Percentiles rank a stretch among this genome's conserved stretches.
These are phyloP conservation scores for Ophiostoma populinum DNA, from an alignment of 2,329 filamentous ascomycete genomes.

Conservation along the genomic window DNA sequence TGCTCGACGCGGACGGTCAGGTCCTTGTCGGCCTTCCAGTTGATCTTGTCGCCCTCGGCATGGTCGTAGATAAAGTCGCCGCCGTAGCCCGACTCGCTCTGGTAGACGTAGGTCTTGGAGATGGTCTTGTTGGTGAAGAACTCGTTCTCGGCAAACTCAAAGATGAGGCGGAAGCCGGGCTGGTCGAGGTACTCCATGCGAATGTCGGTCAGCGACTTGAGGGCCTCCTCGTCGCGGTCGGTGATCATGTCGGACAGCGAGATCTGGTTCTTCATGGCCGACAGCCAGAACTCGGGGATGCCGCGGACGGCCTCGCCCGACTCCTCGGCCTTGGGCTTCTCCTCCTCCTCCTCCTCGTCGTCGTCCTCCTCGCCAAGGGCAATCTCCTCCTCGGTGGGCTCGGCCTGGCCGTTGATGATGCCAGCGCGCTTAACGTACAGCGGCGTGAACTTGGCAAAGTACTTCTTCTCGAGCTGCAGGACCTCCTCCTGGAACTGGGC, in stretches of 20 bases:
- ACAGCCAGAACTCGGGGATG: constrained; percentile 98
- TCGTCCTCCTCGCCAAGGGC: constrained; percentile 69
- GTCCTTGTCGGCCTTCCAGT: constrained; percentile 89
- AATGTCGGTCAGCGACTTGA: constrained; percentile 80
- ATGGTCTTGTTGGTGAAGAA: constrained; percentile 96
- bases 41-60: constrained; percentile 92
- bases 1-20: constrained; percentile 88
- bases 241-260: constrained; percentile 98
- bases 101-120: constrained; percentile 98
- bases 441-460: constrained; percentile 96
- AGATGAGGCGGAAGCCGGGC: constrained; percentile 94
- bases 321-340: constrained; percentile 38
- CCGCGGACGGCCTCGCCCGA: constrained; percentile 45
- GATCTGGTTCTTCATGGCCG: constrained; percentile 98
- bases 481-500: constrained; percentile 98
- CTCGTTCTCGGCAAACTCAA: constrained; percentile 88
- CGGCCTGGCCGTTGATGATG: constrained; percentile 74
- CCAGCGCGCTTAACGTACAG: constrained; percentile 87
- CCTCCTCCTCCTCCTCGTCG: constrained; percentile 48
- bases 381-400: constrained; percentile 78
- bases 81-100: constrained; percentile 95
- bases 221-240: constrained; percentile 83
- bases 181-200: constrained; percentile 99
- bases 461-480: constrained; percentile 96
- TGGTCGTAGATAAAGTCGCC: constrained; percentile 99